A percentile compares a stretch with the other conserved stretches of the same genome.
Conservation (phyloP, 2,329 filamentous ascomycete genomes). For the Penicillium sp. region DNA sequence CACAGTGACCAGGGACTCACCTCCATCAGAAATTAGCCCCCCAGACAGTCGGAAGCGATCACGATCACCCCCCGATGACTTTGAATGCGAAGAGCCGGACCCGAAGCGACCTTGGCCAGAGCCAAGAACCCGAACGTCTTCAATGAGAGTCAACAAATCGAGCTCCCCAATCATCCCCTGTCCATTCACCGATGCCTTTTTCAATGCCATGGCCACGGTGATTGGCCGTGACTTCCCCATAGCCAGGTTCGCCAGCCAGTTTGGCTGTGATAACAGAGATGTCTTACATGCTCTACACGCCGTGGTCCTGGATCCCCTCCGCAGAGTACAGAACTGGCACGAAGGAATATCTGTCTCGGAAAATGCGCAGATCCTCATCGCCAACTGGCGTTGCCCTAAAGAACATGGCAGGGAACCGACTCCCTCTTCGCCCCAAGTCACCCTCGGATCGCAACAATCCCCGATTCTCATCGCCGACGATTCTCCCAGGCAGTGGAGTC, state of each 20-base stretch:
- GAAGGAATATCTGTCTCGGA: conserved; percentile 5
- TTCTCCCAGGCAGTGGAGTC: background rate
- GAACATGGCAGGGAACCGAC: background rate
- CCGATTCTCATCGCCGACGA: background rate
- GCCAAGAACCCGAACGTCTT: too few species aligned
- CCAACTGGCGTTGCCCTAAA: conserved; percentile 2
- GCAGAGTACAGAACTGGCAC: background rate
- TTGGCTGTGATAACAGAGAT: conserved; percentile 24
- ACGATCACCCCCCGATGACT: background rate
- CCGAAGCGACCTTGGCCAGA: too few species aligned
- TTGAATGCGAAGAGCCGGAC: background rate
- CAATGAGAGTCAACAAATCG: background rate
- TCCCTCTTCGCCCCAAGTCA: background rate
- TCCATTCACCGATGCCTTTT: conserved; percentile 26
- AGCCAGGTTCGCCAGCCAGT: conserved; percentile 24
- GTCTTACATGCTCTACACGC: conserved; percentile 26
- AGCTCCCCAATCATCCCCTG: background rate
- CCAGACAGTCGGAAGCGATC: background rate
- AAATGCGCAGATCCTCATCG: conserved; percentile 6
- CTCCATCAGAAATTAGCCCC: background rate
- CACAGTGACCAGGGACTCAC: background rate
- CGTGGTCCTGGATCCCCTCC: conserved; percentile 26
- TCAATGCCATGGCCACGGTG: conserved; percentile 27
- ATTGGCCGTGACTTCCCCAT: conserved; percentile 30
- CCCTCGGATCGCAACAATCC: background rate